Conservation (phyloP, 257 asterid genomes). For the Euphrasia confusa region DNA sequence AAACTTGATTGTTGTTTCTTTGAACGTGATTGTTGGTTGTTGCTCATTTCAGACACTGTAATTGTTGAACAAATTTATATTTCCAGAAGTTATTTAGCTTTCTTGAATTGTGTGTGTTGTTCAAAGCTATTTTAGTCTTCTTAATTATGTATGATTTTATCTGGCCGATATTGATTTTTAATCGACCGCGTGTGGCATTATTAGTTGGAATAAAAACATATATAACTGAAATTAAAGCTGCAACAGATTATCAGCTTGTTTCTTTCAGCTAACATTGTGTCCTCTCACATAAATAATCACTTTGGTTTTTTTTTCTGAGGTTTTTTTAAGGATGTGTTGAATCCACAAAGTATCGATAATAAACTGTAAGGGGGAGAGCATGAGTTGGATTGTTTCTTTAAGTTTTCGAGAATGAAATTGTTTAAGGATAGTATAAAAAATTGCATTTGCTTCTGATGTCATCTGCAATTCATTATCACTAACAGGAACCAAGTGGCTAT, state of each 20-base stretch:
- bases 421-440: background rate
- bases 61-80: slow-evolving; percentile 2
- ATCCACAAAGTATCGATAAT: background rate
- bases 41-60: slow-evolving; percentile 20
- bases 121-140: slow-evolving; percentile 1
- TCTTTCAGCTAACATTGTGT: background rate
- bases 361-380: background rate
- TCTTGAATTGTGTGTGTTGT: background rate
- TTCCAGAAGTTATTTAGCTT: slow-evolving; percentile 17
- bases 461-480: slow-evolving; percentile 15
- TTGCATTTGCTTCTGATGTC: background rate
- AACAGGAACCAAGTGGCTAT: background rate
- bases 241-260: background rate
- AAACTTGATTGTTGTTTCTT: slow-evolving; percentile 24
- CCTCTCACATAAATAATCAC: background rate
- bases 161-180: background rate
- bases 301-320: background rate
- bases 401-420: background rate
- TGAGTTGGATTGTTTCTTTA: background rate
- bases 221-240: background rate
- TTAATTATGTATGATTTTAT: background rate
- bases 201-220: background rate
- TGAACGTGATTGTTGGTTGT: slow-evolving; percentile 1
- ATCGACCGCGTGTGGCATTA: background rate
- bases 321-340: background rate